These are phyloP conservation scores for Trifolium subterraneum DNA, from an alignment of 306 rosid species.

Conservation along the genomic window DNA sequence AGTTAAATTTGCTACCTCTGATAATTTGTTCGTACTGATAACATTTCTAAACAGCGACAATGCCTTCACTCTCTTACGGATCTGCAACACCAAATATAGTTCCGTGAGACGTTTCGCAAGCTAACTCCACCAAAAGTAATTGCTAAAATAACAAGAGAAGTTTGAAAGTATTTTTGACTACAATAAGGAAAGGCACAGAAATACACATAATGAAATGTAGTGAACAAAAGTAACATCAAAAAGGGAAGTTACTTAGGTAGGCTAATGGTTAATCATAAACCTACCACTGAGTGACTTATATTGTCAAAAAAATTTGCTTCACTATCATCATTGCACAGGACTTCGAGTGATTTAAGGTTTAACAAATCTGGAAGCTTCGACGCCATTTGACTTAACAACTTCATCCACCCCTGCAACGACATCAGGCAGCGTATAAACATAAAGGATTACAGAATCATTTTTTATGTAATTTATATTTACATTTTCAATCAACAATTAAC, in stretches of 20 bases:
- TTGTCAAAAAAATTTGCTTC: slow-evolving; percentile 81
- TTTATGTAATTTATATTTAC: slow-evolving; percentile 4
- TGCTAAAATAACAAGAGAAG: slow-evolving; percentile 29
- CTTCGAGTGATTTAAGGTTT: slow-evolving; percentile 63
- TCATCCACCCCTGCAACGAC: slow-evolving; percentile 83
- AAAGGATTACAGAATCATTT: slow-evolving; percentile 16
- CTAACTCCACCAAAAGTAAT: slow-evolving; percentile 30
- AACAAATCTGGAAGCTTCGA: slow-evolving; percentile 74
- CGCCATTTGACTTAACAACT: slow-evolving; percentile 80
- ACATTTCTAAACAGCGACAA: slow-evolving; percentile 68
- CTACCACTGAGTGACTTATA: slow-evolving; percentile 77
- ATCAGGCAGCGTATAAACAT: slow-evolving; percentile 38
- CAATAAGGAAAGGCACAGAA: slow-evolving; percentile 19
- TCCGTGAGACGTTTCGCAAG: not conserved
- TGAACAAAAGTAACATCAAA: slow-evolving; percentile 1
- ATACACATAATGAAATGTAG: slow-evolving; percentile 7
- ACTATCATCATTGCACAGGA: slow-evolving; percentile 61
- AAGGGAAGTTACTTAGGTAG: slow-evolving; percentile 29
- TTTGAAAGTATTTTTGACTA: slow-evolving; percentile 17
- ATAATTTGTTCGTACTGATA: slow-evolving; percentile 51
- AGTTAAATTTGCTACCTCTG: slow-evolving; percentile 65
- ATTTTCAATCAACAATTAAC: slow-evolving; percentile 4
- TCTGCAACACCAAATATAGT: slow-evolving; percentile 57
- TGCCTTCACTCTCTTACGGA: slow-evolving; percentile 84
- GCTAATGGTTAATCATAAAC: slow-evolving; percentile 18